Base-by-base conservation (phyloP, 768 basidiomycete species). In the Psilocybe cubensis region DNA sequence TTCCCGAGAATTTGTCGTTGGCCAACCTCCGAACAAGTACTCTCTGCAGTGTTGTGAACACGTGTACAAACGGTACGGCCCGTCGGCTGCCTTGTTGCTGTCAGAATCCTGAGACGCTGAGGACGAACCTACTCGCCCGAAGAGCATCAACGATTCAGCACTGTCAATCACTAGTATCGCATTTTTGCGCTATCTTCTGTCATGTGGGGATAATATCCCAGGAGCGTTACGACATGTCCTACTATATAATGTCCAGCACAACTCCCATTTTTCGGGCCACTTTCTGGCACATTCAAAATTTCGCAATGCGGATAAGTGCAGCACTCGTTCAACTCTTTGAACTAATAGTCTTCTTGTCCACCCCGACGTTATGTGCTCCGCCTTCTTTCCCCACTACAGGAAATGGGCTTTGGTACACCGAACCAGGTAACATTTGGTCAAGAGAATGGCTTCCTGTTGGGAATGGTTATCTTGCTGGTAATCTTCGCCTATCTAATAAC, bases 321-420 rank as follows among this genome's bases (percentile, higher is more conserved):
- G 51, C 52, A 33, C 31, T 57, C 8, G 14, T 61, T 28, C 44
- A 50, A 3, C 42, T 67, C 28, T 24, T 46, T n/a, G 56, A 61
- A 14, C 53, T 63, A 4, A 31, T 64, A n/a, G 48, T 59, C 20
- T 12, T 51, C 3, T 44, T n/a, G n/a, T n/a, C 49, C 41, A 35
- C 18, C 24, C 35, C 57, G 4, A 40, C 59, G 1, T 12, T 29
- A 7, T 58, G 59, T 23, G 62, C 64, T 4, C 66, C 66, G 17
- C 49, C 56, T 25, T 79, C 76, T n/a, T 89, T 91, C 64, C 89
- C 89, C 0, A 60, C 72, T 3, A 85, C 86, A 11, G 89, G 89
- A n/a, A 91, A 91, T 70, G 89, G 83, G 5, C 74, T 91, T 25
- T 91, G 89, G 89, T 91, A 86, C 61, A 80, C 72, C 3, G 55